These are phyloP conservation scores for Guadua angustifolia DNA, from an alignment of 176 grass and related monocot genomes.

Conservation along the genomic window DNA sequence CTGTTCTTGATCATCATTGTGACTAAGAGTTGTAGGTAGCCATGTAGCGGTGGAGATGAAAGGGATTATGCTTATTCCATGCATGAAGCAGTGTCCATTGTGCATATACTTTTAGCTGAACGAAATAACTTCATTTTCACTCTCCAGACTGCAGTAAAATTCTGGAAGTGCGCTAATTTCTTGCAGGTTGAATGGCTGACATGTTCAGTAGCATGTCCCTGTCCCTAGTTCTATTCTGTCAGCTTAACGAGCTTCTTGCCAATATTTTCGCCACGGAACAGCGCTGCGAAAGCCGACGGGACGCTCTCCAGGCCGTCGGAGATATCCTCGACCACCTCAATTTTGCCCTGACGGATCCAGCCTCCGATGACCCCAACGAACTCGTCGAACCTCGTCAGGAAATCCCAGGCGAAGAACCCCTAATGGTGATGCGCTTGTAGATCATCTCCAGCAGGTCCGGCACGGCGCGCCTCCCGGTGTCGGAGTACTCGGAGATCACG, in stretches of 20 bases:
- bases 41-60: too few species aligned
- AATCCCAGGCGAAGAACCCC: conserved; percentile 54
- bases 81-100: too few species aligned
- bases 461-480: background rate
- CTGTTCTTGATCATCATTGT: too few species aligned
- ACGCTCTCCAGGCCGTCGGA: conserved; percentile 52
- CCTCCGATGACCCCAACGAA: conserved; percentile 36
- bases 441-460: conserved; percentile 50
- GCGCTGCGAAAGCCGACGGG: conserved; percentile 48
- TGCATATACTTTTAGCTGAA: background rate
- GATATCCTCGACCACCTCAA: conserved; percentile 48
- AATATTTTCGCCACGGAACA: conserved; percentile 54
- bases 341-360: conserved; percentile 45
- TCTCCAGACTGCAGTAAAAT: background rate
- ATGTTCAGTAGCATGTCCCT: background rate
- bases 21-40: too few species aligned
- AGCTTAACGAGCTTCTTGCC: conserved; percentile 69
- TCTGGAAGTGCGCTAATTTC: background rate
- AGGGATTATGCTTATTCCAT: too few species aligned
- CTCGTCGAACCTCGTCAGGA: conserved; percentile 37
- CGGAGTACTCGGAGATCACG: conserved; percentile 62
- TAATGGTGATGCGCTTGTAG: conserved; percentile 66
- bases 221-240: background rate
- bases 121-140: background rate
- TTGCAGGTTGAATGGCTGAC: background rate